phyloP scores from a whole-genome alignment of 129 eudicot species.

The Smallanthus sonchifolius region DNA sequence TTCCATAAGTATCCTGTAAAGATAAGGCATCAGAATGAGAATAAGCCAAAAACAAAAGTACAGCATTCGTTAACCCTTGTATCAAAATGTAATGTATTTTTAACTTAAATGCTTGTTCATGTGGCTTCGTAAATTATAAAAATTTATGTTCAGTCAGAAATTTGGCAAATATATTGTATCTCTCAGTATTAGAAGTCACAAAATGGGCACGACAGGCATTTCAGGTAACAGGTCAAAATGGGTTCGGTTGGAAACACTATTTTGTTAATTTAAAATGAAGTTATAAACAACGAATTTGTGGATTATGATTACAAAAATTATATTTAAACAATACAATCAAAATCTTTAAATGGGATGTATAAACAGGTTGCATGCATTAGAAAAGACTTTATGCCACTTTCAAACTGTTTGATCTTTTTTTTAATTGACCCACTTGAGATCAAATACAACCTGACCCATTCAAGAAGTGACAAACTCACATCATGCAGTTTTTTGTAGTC shows the following conservation, averaged over 20 bases:
- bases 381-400: background rate
- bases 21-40: conserved; percentile 17
- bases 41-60: background rate
- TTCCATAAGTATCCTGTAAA: conserved; percentile 69
- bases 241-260: background rate
- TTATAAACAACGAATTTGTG: background rate
- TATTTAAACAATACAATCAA: background rate
- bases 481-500: conserved; percentile 88
- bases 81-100: background rate
- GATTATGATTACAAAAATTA: background rate
- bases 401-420: background rate
- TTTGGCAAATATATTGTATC: background rate
- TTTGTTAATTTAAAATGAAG: background rate
- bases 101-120: no score
- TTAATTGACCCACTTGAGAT: background rate
- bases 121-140: background rate
- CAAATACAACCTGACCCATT: background rate
- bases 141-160: background rate
- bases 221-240: background rate
- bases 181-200: background rate
- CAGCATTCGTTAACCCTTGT: background rate
- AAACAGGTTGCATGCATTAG: background rate
- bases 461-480: conserved; percentile 42
- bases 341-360: background rate
- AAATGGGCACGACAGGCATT: background rate